phyloP scores from a whole-genome alignment of 164 flowering plant genomes.

The Pachysandra terminalis region DNA sequence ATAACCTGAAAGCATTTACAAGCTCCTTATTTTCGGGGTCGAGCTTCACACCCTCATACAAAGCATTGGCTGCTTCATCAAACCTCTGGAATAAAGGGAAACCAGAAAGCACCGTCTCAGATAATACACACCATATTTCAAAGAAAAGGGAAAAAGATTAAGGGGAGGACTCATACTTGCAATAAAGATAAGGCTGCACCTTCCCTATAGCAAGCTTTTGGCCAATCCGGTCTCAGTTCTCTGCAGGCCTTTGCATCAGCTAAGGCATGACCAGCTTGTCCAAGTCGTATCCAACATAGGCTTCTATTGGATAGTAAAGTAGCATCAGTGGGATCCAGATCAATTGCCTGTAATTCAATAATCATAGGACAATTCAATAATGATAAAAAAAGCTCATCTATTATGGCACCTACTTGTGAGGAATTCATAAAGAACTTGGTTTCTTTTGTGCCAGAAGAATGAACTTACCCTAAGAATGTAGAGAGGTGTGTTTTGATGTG shows the following conservation, averaged over 20 bases:
- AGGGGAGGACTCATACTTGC: constrained; percentile 44
- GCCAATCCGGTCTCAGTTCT: constrained; percentile 82
- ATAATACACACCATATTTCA: neutral
- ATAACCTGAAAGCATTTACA: constrained; percentile 79
- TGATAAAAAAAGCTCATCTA: neutral
- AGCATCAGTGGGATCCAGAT: constrained; percentile 76
- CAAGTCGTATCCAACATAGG: constrained; percentile 86
- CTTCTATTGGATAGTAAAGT: constrained; percentile 87
- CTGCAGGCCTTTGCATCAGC: constrained; percentile 89
- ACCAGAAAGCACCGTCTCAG: neutral
- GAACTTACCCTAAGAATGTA: too few species aligned
- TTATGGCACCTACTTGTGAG: neutral
- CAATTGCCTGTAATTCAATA: constrained; percentile 63
- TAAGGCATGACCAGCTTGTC: constrained; percentile 91
- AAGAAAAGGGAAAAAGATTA: neutral
- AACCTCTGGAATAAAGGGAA: constrained; percentile 55
- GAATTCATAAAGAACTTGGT: neutral
- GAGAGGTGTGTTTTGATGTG: too few species aligned
- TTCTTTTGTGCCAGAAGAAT: neutral
- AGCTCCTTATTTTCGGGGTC: constrained; percentile 93
- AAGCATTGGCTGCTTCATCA: constrained; percentile 95
- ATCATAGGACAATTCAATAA: neutral
- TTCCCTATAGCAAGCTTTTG: constrained; percentile 89
- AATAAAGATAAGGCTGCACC: constrained; percentile 86
- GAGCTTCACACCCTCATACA: constrained; percentile 88